Conservation (phyloP, 768 basidiomycete species). For the Cyathus striatus region DNA sequence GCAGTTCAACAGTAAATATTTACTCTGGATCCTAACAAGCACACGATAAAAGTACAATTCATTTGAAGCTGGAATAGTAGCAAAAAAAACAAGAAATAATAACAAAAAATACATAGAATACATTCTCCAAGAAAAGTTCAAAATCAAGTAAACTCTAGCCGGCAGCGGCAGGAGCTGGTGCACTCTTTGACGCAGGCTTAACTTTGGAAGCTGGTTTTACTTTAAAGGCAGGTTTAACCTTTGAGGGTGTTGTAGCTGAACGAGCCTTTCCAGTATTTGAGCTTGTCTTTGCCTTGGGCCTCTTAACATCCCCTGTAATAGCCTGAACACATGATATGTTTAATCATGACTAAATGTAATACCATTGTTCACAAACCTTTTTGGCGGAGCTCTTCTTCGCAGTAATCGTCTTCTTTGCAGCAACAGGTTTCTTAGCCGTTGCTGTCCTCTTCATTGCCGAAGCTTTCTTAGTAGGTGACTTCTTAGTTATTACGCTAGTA, state of each 20-base stretch:
- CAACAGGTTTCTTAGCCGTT: constrained; percentile 15
- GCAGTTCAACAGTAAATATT: too few relatives aligned
- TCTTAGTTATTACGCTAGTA: constrained; percentile 18
- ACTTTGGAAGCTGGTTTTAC: constrained; percentile 20
- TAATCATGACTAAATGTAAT: neutral
- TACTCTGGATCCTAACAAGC: too few relatives aligned
- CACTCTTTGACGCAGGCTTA: constrained; percentile 24
- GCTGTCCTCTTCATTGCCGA: constrained; percentile 14
- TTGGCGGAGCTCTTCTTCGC: constrained; percentile 48
- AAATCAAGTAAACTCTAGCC: too few relatives aligned
- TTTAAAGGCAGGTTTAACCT: constrained; percentile 20
- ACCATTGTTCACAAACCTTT: constrained; percentile 40
- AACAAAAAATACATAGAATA: too few relatives aligned
- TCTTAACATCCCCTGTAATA: constrained; percentile 34
- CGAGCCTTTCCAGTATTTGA: constrained; percentile 23
- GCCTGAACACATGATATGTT: constrained; percentile 16
- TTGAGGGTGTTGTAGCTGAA: constrained; percentile 14
- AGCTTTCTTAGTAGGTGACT: constrained; percentile 16
- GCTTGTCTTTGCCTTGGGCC: constrained; percentile 21
- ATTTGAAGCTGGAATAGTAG: too few relatives aligned
- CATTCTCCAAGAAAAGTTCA: too few relatives aligned
- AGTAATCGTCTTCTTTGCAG: constrained; percentile 22
- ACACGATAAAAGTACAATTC: too few relatives aligned
- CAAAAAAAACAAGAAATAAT: too few relatives aligned
- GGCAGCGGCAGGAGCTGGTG: too few relatives aligned